Evolutionary conservation across 2,329 filamentous ascomycete genomes (phyloP).

Genomic region (Pseudogymnoascus sp.): DNA sequence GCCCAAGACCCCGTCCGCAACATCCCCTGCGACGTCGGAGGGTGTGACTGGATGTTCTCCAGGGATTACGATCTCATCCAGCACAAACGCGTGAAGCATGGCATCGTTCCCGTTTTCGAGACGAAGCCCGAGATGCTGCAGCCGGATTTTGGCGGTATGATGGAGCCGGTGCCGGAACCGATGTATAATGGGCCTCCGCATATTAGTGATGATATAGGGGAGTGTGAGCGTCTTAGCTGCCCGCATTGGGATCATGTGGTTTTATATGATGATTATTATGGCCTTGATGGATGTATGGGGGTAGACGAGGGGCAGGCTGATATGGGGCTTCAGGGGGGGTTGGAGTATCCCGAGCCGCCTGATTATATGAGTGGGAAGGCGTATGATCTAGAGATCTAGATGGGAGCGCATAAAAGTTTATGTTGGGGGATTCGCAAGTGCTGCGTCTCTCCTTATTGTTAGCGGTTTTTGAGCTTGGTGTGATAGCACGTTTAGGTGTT

Average conservation of each 20-base stretch:
- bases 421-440: not conserved
- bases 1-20: slow-evolving; percentile 36
- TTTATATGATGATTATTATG: not conserved
- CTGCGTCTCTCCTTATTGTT: not conserved
- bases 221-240: not conserved
- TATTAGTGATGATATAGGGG: not conserved
- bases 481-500: not conserved
- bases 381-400: not conserved
- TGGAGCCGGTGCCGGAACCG: not conserved
- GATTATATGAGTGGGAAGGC: not conserved
- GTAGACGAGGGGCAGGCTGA: not conserved
- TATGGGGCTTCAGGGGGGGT: not conserved
- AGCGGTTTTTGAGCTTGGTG: not conserved
- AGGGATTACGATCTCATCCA: slow-evolving; percentile 49
- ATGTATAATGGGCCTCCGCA: not conserved
- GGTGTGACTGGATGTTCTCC: slow-evolving; percentile 47
- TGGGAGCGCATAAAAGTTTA: not conserved
- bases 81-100: slow-evolving; percentile 43
- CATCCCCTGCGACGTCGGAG: slow-evolving; percentile 42
- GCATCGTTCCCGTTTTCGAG: not conserved
- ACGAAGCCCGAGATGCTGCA: not conserved
- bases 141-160: not conserved
- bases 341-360: not conserved
- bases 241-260: not conserved
- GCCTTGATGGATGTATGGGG: not conserved